phyloP scores from a whole-genome alignment of 192 early-diverging fungal species.

The Entomortierella lignicola region DNA sequence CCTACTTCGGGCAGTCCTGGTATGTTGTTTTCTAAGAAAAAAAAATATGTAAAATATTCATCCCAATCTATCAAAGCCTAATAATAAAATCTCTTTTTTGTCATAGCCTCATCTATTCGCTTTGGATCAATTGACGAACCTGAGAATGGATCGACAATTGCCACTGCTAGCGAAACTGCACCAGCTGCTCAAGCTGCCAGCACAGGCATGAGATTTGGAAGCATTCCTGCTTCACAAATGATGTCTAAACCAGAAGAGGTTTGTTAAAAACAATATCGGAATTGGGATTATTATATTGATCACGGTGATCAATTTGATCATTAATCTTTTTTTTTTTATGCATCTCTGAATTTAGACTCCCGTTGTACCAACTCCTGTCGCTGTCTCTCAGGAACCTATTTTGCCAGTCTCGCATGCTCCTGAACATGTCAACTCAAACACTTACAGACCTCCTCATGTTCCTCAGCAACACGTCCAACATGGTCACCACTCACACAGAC shows the following conservation, averaged over 20 bases:
- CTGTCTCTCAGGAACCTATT: slow-evolving; percentile 15
- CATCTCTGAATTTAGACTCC: background rate
- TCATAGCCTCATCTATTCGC: slow-evolving; percentile 39
- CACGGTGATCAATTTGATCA: background rate
- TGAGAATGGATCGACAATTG: slow-evolving; percentile 22
- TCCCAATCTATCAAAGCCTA: background rate
- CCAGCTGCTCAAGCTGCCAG: slow-evolving; percentile 18
- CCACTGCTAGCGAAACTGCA: slow-evolving; percentile 27
- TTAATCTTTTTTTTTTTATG: background rate
- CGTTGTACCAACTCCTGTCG: slow-evolving; percentile 4
- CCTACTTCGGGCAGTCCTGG: slow-evolving; percentile 14
- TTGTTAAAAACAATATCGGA: too few species aligned
- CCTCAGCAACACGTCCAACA: slow-evolving; percentile 36
- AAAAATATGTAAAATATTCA: too few species aligned
- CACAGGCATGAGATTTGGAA: slow-evolving; percentile 45
- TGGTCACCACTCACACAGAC: slow-evolving; percentile 34
- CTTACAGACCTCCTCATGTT: slow-evolving; percentile 35
- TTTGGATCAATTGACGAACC: slow-evolving; percentile 60
- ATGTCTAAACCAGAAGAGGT: slow-evolving; percentile 36
- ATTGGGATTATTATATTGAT: too few species aligned
- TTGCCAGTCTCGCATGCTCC: slow-evolving; percentile 15
- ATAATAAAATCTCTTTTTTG: background rate
- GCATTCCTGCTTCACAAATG: slow-evolving; percentile 43
- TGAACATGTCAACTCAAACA: slow-evolving; percentile 37
- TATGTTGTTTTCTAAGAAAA: too few species aligned